Conservation (phyloP, 768 basidiomycete species). For the Lactarius vividus region DNA sequence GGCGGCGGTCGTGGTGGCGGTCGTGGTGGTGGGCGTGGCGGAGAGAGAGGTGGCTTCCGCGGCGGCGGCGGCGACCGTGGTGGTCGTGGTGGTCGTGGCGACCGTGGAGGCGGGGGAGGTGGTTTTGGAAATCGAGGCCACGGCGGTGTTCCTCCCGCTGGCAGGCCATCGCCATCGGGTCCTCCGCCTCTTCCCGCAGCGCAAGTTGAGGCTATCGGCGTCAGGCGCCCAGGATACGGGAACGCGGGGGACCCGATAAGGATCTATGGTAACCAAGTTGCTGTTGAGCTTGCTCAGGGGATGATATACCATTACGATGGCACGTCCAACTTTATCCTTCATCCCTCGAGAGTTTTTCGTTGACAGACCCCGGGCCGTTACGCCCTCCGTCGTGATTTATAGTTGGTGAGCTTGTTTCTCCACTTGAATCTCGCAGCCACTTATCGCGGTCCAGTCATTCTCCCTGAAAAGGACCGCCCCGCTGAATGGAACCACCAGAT, state of each 20-base stretch:
- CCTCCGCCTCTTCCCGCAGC: conserved; percentile 28
- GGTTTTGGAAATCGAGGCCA: background rate
- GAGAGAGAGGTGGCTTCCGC: background rate
- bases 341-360: background rate
- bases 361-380: background rate
- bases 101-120: conserved; percentile 19
- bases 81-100: conserved; percentile 1
- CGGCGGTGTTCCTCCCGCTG: background rate
- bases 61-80: conserved; percentile 24
- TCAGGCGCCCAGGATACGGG: conserved; percentile 63
- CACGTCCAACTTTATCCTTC: conserved; percentile 35
- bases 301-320: conserved; percentile 79
- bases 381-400: background rate
- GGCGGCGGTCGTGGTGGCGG: background rate
- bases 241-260: conserved; percentile 45
- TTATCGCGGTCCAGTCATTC: conserved; percentile 49
- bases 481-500: conserved; percentile 66
- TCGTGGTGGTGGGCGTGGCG: conserved; percentile 32
- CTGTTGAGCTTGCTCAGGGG: conserved; percentile 54
- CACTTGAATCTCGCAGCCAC: background rate
- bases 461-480: conserved; percentile 61
- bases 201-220: conserved; percentile 57
- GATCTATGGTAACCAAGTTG: conserved; percentile 59
- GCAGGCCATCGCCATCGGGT: background rate
- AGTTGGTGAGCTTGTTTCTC: conserved; percentile 43